phyloP scores from a whole-genome alignment of 306 rosid species.

The Boehmeria nivea region DNA sequence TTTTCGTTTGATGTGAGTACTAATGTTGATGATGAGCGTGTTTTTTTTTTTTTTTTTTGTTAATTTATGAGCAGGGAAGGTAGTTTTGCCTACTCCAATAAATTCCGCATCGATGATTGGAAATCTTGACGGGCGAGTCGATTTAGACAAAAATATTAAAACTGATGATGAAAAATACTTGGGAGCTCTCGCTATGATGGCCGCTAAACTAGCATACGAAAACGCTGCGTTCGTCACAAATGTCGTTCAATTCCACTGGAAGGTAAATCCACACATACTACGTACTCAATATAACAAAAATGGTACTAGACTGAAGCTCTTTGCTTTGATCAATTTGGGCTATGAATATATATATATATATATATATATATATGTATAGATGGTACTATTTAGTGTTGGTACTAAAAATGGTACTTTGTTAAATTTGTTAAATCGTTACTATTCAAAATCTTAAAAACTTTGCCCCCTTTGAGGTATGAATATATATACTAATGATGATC shows the following conservation, averaged over 20 bases:
- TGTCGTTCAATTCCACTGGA: not conserved
- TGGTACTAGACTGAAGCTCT: not conserved
- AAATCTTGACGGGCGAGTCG: not conserved
- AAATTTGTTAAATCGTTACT: no score
- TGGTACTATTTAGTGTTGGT: no score
- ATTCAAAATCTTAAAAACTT: no score
- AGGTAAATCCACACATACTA: not conserved
- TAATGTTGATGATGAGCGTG: no score
- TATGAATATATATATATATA: not conserved
- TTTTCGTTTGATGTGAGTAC: no score
- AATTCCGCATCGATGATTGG: not conserved
- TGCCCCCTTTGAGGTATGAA: no score
- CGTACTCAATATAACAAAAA: no score
- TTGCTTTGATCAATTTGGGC: not conserved
- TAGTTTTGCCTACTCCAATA: conserved; percentile 2
- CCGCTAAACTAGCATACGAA: conserved; percentile 6
- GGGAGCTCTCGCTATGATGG: conserved; percentile 8
- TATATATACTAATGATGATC: no score
- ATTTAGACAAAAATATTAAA: conserved; percentile 1
- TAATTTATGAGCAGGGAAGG: not conserved
- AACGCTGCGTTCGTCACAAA: not conserved
- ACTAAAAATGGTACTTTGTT: no score
- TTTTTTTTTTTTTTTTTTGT: not conserved
- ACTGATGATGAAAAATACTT: not conserved
- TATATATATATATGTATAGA: not conserved